phyloP scores from a whole-genome alignment of 2,329 filamentous ascomycete genomes.

The Exophiala xenobiotica region DNA sequence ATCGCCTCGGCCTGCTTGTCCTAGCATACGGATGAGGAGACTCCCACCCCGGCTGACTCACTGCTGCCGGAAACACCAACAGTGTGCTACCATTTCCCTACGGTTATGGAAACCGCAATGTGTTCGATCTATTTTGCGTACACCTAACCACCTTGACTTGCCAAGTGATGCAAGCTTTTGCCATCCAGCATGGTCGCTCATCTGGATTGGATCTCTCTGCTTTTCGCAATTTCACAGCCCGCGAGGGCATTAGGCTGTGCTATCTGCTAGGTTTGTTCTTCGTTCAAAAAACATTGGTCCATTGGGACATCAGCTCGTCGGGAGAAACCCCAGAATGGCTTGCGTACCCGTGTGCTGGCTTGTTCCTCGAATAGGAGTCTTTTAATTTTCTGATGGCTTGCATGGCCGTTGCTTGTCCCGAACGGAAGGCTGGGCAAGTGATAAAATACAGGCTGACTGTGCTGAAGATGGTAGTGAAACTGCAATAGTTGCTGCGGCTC shows the following conservation, averaged over 20 bases:
- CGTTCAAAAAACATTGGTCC: too few species aligned
- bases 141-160: background rate
- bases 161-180: background rate
- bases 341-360: background rate
- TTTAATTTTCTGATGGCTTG: too few species aligned
- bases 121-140: background rate
- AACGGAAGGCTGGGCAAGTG: background rate
- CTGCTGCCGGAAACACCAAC: background rate
- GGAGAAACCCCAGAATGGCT: background rate
- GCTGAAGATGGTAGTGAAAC: background rate
- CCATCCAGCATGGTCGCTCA: background rate
- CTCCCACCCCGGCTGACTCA: too few species aligned
- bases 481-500: background rate
- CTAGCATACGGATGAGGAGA: too few species aligned
- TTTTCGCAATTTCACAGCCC: too few species aligned
- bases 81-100: background rate
- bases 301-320: too few species aligned
- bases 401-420: background rate
- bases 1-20: too few species aligned
- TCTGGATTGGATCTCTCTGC: background rate
- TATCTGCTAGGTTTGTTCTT: background rate
- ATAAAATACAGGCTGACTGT: background rate
- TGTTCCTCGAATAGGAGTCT: too few species aligned
- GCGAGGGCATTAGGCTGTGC: too few species aligned
- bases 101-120: background rate